Conservation (phyloP, 1,284 basidiomycete genomes). For the Malassezia brasiliensis region DNA sequence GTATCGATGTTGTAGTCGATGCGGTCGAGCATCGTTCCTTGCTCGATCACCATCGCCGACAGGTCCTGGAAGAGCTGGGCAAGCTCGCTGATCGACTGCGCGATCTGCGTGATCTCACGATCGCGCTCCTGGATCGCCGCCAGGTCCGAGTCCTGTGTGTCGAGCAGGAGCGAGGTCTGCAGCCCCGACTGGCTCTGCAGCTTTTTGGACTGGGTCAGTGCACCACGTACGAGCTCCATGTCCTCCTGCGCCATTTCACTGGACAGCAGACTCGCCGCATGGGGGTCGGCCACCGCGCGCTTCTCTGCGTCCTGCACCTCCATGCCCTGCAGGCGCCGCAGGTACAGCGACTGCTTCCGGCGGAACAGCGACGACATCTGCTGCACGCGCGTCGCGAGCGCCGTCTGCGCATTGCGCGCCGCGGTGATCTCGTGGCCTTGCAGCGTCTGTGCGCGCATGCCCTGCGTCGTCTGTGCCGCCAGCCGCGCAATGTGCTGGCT, state of each 20-base stretch:
- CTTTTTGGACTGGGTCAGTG: slow-evolving; percentile 1
- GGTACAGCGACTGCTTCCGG: slow-evolving; percentile 92
- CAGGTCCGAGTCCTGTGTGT: slow-evolving; percentile 16
- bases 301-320: slow-evolving; percentile 36
- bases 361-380: slow-evolving; percentile 84
- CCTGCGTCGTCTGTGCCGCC: slow-evolving; percentile 46
- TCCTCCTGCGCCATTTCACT: slow-evolving; percentile 36
- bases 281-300: slow-evolving; percentile 18
- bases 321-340: slow-evolving; percentile 69
- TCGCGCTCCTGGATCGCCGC: slow-evolving; percentile 47
- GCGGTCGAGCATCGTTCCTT: slow-evolving; percentile 89
- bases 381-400: slow-evolving; percentile 85
- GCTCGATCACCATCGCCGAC: slow-evolving; percentile 84
- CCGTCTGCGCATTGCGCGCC: slow-evolving; percentile 91
- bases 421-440: slow-evolving; percentile 48
- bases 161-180: slow-evolving; percentile 15
- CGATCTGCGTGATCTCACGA: slow-evolving; percentile 78
- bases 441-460: slow-evolving; percentile 37
- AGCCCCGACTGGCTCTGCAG: neutral
- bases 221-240: slow-evolving; percentile 25
- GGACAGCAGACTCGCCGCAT: slow-evolving; percentile 19
- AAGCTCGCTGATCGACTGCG: slow-evolving; percentile 77
- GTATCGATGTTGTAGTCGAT: slow-evolving; percentile 96
- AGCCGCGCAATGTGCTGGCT: slow-evolving; percentile 29
- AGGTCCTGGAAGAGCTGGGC: slow-evolving; percentile 95